Conservation (phyloP, 2,329 filamentous ascomycete genomes). For the Colletotrichum sp. region DNA sequence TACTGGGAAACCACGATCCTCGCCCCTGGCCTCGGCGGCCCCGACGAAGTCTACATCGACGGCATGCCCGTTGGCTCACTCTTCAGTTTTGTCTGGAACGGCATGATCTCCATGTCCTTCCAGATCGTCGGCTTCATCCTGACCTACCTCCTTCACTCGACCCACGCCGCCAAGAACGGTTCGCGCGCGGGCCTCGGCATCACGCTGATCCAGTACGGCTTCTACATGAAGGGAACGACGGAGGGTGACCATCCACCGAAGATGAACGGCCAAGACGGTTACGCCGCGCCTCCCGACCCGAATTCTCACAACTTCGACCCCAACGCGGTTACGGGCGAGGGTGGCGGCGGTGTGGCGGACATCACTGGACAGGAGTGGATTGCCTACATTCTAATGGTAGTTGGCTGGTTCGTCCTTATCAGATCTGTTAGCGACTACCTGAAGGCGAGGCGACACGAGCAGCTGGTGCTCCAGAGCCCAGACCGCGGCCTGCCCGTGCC, state of each 20-base stretch:
- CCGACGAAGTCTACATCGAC: slow-evolving; percentile 96
- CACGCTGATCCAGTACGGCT: slow-evolving; percentile 94
- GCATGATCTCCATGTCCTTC: slow-evolving; percentile 97
- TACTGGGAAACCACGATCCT: slow-evolving; percentile 99
- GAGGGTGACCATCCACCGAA: slow-evolving; percentile 39
- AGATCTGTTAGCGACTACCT: slow-evolving; percentile 92
- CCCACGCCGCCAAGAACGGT: slow-evolving; percentile 97
- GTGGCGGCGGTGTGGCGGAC: slow-evolving; percentile 51
- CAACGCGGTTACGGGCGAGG: slow-evolving; percentile 61
- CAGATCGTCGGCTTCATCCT: slow-evolving; percentile 96
- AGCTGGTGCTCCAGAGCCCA: slow-evolving; percentile 90
- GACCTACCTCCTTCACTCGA: slow-evolving; percentile 96
- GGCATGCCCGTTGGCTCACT: slow-evolving; percentile 90
- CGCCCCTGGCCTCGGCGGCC: slow-evolving; percentile 86
- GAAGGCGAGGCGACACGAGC: slow-evolving; percentile 86
- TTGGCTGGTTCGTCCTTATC: slow-evolving; percentile 98
- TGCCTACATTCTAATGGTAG: slow-evolving; percentile 92
- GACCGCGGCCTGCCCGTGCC: slow-evolving; percentile 85
- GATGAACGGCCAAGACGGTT: slow-evolving; percentile 60
- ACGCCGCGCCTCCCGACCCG: slow-evolving; percentile 79
- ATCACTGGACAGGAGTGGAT: slow-evolving; percentile 85
- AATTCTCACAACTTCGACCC: slow-evolving; percentile 91
- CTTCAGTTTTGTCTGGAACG: slow-evolving; percentile 90
- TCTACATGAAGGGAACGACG: slow-evolving; percentile 77
- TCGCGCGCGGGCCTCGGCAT: slow-evolving; percentile 93